Conservation (phyloP, 129 eudicot genomes). For the Heracleum sosnowskyi region DNA sequence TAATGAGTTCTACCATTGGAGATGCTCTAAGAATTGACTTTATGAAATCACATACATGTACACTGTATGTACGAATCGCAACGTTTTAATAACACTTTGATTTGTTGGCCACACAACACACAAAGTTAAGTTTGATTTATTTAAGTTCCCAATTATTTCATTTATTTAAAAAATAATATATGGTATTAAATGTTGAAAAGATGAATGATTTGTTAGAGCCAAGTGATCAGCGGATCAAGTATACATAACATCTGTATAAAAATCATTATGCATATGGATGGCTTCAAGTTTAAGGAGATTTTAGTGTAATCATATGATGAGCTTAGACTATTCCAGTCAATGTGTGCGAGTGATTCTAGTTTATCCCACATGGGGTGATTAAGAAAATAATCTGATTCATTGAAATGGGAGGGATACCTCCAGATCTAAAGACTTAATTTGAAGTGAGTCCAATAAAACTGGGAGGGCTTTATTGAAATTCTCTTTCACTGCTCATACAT, state of each 20-base stretch:
- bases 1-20: too few relatives aligned
- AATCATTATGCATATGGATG: not conserved
- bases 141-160: not conserved
- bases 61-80: not conserved
- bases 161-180: not conserved
- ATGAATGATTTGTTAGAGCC: not conserved
- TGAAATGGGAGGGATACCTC: too few relatives aligned
- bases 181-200: too few relatives aligned
- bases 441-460: not conserved
- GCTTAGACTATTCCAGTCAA: not conserved
- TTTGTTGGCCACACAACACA: too few relatives aligned
- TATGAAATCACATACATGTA: not conserved
- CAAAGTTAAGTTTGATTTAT: not conserved
- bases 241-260: not conserved
- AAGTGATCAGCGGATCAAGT: not conserved
- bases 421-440: too few relatives aligned
- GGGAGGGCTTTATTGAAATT: slow-evolving; percentile 8
- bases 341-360: not conserved
- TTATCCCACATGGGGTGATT: not conserved
- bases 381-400: too few relatives aligned
- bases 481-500: slow-evolving; percentile 12
- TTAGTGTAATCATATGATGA: not conserved
- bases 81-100: not conserved
- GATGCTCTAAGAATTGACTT: not conserved
- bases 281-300: not conserved